phyloP scores from a whole-genome alignment of 768 basidiomycete genomes.

The Hypholoma sublateritium region DNA sequence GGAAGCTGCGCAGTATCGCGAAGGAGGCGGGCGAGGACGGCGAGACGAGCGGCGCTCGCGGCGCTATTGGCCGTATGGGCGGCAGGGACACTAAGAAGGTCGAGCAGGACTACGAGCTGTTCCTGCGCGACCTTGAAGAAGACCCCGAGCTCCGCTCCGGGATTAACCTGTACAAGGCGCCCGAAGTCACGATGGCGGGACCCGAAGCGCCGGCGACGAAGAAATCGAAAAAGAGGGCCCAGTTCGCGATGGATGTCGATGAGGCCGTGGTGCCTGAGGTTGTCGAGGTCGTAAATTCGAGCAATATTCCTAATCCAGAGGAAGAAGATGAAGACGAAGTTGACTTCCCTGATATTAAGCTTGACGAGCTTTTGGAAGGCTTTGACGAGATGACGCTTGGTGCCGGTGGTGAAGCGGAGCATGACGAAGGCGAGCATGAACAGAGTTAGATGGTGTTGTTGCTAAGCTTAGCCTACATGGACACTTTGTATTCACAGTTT shows the following conservation, averaged over 20 bases:
- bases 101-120: constrained; percentile 95
- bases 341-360: constrained; percentile 85
- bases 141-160: constrained; percentile 86
- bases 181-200: constrained; percentile 53
- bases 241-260: constrained; percentile 9
- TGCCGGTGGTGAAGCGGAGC: constrained; percentile 26
- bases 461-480: background rate
- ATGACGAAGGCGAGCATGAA: constrained; percentile 1
- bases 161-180: constrained; percentile 84
- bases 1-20: constrained; percentile 90
- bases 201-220: constrained; percentile 35
- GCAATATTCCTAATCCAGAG: constrained; percentile 31
- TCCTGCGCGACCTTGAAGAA: constrained; percentile 92
- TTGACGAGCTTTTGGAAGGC: constrained; percentile 87
- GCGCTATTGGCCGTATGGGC: constrained; percentile 88
- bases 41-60: constrained; percentile 72
- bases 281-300: constrained; percentile 22
- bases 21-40: constrained; percentile 89
- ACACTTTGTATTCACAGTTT: background rate
- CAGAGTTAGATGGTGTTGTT: background rate
- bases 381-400: constrained; percentile 90
- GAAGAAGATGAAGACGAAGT: constrained; percentile 67
- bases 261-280: constrained; percentile 16
- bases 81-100: constrained; percentile 91
- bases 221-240: constrained; percentile 40